Evolutionary conservation across 345 rosid species (phyloP).

Genomic region (Populus davidiana): DNA sequence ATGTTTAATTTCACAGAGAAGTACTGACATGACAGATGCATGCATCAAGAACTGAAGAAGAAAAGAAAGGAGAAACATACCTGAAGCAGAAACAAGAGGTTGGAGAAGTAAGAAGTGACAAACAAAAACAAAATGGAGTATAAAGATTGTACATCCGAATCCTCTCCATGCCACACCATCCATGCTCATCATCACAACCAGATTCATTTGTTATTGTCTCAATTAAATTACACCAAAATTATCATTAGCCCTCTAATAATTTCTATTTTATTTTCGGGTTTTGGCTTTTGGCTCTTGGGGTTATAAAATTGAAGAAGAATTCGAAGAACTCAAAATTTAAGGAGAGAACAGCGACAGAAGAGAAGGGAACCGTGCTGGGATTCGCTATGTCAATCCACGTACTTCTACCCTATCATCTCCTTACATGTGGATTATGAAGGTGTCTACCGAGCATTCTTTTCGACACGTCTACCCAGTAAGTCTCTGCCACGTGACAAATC

Average conservation of each 20-base stretch:
- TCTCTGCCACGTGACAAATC: slow-evolving; percentile 16
- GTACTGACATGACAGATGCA: neutral
- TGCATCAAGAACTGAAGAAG: neutral
- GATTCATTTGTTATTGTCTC: neutral
- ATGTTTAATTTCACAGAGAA: too few species aligned
- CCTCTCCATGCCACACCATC: slow-evolving; percentile 83
- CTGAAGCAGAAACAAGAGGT: slow-evolving; percentile 85
- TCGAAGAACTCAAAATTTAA: too few species aligned
- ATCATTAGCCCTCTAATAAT: too few species aligned
- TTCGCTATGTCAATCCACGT: slow-evolving; percentile 47
- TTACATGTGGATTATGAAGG: slow-evolving; percentile 41
- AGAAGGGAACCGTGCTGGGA: neutral
- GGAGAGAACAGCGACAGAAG: too few species aligned
- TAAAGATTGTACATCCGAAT: slow-evolving; percentile 46
- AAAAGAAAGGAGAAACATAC: slow-evolving; percentile 22
- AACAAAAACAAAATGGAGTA: slow-evolving; percentile 69
- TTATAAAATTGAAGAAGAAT: too few species aligned
- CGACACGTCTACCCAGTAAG: slow-evolving; percentile 4
- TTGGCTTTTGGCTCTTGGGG: too few species aligned
- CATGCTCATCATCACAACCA: slow-evolving; percentile 36
- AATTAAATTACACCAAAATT: too few species aligned
- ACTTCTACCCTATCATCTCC: slow-evolving; percentile 27
- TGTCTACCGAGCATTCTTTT: neutral
- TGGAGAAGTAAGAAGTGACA: slow-evolving; percentile 87
- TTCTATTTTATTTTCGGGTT: too few species aligned